Evolutionary conservation across 2,329 filamentous ascomycete genomes (phyloP).

Genomic region (Elsinoe fawcettii): DNA sequence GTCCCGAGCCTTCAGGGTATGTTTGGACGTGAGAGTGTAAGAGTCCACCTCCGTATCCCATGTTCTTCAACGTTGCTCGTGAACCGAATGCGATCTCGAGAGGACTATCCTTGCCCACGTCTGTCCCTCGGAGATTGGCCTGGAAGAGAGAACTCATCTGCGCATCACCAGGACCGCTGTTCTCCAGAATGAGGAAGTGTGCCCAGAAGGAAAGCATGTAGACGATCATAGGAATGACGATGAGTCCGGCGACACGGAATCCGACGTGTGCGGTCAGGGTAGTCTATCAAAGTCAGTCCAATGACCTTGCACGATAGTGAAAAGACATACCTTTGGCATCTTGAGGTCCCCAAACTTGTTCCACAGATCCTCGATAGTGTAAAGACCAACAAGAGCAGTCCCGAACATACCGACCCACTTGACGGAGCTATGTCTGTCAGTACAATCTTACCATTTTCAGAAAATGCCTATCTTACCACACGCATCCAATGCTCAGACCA

Average conservation of each 20-base stretch:
- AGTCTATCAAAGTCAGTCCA: conserved; percentile 33
- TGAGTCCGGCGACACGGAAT: conserved; percentile 76
- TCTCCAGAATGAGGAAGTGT: conserved; percentile 89
- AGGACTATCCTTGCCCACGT: conserved; percentile 89
- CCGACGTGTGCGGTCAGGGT: conserved; percentile 68
- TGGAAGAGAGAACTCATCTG: conserved; percentile 99
- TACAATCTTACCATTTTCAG: neutral
- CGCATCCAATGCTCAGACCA: conserved; percentile 91
- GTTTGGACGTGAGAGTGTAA: conserved; percentile 96
- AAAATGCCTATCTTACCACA: conserved; percentile 45
- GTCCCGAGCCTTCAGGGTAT: conserved; percentile 82
- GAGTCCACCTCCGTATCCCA: conserved; percentile 95
- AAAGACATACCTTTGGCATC: conserved; percentile 65
- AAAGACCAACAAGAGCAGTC: conserved; percentile 87
- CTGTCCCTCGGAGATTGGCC: conserved; percentile 86
- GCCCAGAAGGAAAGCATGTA: conserved; percentile 94
- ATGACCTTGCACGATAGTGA: neutral
- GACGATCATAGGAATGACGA: conserved; percentile 78
- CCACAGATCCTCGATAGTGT: conserved; percentile 96
- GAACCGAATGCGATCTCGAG: conserved; percentile 87
- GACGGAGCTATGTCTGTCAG: conserved; percentile 55
- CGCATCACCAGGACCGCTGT: conserved; percentile 92
- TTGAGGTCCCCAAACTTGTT: conserved; percentile 91
- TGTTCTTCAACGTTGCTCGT: conserved; percentile 90
- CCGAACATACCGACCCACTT: conserved; percentile 97